Base-by-base conservation (phyloP, 768 basidiomycete genomes). In the Tephrocybe sp. region DNA sequence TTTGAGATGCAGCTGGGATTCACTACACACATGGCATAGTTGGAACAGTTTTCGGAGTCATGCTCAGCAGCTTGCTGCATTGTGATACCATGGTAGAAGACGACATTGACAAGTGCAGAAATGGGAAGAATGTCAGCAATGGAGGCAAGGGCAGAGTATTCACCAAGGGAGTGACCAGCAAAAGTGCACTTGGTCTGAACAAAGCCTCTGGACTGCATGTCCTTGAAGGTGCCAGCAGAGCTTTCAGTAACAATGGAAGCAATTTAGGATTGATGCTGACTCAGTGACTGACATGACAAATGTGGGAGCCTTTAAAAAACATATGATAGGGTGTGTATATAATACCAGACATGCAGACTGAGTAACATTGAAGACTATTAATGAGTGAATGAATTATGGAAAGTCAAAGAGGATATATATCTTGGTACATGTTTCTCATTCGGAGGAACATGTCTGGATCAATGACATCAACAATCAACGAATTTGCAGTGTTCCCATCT, bases 11-110 rank as follows among this genome's bases (percentile, higher is more conserved):
- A 87, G 59, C 92, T 87, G 3, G 96, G 96, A 68, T 98, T 98
- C 60, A 97, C 90, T 15, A 96, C 96, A 68, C 94, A 95, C 97
- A 99, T 98, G 7, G 93, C 95, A 60, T 98, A 99, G 65, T 95
- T 93, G 21, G 92, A 96, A 30, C 97, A 83, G 62, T 95, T 95
- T 49, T 89, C 76, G 1, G 87, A 76, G 63, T 99, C 97, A 27
- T 97, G 91, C 69, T 97, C 93, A 50, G 98, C 97, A 24, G 97
- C 97, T 18, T 96, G 92, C 64, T 98, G 97, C 97, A 98, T 99
- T 28, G 97, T 99, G 64, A 99, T 95, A 60, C 97, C 97, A 66
- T 97, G 92, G 70, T 98, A 99, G 80, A 99, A 99, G 22, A 99
- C 96, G 62, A 99, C 92, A 59, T 99, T 96, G 61, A 95, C 92